These are phyloP conservation scores for Pythium dissimile DNA, from an alignment of 352 stramenopile genomes.

Conservation along the genomic window DNA sequence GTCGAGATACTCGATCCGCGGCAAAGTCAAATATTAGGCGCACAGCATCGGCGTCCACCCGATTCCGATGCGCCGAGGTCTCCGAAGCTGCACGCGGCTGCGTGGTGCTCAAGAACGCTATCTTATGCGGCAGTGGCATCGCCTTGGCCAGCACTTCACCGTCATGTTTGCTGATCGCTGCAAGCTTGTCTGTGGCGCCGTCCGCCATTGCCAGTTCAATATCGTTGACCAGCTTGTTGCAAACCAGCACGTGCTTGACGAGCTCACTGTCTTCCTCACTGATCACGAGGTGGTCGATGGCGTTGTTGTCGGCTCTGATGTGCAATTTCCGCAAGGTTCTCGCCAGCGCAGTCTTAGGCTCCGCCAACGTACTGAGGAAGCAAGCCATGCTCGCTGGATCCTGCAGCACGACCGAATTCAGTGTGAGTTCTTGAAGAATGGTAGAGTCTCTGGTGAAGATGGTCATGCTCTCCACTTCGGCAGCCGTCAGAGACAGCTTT, in stretches of 20 bases:
- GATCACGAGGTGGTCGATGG: neutral
- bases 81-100: neutral
- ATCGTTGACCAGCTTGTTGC: constrained; percentile 6
- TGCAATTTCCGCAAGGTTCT: constrained; percentile 7
- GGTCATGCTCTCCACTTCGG: constrained; percentile 1
- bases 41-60: constrained; percentile 11
- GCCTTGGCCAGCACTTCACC: constrained; percentile 4
- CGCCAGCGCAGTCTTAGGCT: neutral
- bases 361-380: neutral
- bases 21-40: constrained; percentile 14
- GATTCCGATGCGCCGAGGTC: neutral
- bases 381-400: neutral
- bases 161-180: constrained; percentile 8
- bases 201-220: constrained; percentile 9
- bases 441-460: neutral
- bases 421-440: neutral
- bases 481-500: constrained; percentile 1
- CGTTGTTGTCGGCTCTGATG: constrained; percentile 13
- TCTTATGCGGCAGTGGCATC: neutral
- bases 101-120: constrained; percentile 10
- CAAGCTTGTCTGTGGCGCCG: neutral
- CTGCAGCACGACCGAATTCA: constrained; percentile 1
- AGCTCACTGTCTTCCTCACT: neutral
- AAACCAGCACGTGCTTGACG: neutral
- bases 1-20: neutral